Evolutionary conservation across 2,329 filamentous ascomycete species (phyloP).

Genomic region (Apiospora pterosperma): DNA sequence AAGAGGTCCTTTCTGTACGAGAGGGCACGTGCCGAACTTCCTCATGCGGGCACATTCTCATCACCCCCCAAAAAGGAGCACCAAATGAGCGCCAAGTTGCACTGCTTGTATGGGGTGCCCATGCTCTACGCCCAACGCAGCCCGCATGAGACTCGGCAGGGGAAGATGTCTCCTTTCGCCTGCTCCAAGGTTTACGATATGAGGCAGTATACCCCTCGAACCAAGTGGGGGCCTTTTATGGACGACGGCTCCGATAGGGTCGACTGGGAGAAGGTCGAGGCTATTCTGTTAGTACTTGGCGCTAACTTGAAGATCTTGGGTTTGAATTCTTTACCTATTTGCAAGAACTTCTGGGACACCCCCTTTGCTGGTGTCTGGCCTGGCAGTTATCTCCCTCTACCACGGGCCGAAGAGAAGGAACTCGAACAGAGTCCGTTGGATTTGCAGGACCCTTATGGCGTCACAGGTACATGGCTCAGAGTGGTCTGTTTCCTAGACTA

Average conservation of each 20-base stretch:
- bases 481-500: constrained; percentile 61
- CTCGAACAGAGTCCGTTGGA: constrained; percentile 33
- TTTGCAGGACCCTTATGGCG: constrained; percentile 63
- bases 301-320: constrained; percentile 56
- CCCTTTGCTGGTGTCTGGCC: constrained; percentile 56
- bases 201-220: constrained; percentile 59
- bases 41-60: constrained; percentile 9
- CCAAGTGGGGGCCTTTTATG: constrained; percentile 69
- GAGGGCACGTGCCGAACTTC: constrained; percentile 42
- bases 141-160: constrained; percentile 30
- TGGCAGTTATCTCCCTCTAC: constrained; percentile 41
- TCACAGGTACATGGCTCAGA: constrained; percentile 69
- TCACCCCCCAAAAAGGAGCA: constrained; percentile 39
- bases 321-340: constrained; percentile 39
- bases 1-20: constrained; percentile 62
- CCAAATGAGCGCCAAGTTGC: constrained; percentile 68
- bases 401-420: constrained; percentile 28
- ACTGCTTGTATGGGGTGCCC: constrained; percentile 65
- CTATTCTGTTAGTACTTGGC: constrained; percentile 66
- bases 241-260: constrained; percentile 58
- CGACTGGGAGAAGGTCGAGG: constrained; percentile 80
- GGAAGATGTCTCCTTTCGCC: constrained; percentile 48
- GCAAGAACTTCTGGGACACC: constrained; percentile 49
- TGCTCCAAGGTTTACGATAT: constrained; percentile 71
- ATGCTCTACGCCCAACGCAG: constrained; percentile 33